phyloP scores from a whole-genome alignment of 768 basidiomycete genomes.

The Daedaleopsis sinensis region DNA sequence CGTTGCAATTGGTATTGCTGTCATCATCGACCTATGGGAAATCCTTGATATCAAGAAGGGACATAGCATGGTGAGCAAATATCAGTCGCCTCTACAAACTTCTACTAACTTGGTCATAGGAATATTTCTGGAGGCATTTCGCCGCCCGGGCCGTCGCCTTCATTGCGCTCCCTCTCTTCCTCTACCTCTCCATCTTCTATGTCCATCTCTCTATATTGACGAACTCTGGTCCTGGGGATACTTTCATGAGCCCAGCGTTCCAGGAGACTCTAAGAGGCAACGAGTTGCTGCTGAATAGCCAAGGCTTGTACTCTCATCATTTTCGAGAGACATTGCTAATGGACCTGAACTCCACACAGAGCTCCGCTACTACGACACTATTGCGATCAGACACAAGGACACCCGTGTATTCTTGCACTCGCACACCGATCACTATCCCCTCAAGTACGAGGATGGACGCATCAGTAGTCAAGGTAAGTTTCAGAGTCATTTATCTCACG shows the following conservation, averaged over 20 bases:
- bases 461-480: conserved; percentile 84
- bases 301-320: conserved; percentile 58
- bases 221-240: conserved; percentile 89
- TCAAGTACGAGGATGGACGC: conserved; percentile 94
- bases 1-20: conserved; percentile 84
- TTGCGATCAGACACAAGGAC: conserved; percentile 89
- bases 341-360: conserved; percentile 53
- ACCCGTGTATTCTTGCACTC: conserved; percentile 95
- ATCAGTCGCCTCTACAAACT: too few relatives aligned
- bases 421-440: conserved; percentile 86
- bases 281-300: conserved; percentile 87
- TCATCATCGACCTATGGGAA: conserved; percentile 93
- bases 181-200: conserved; percentile 97
- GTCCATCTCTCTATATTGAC: conserved; percentile 89
- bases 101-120: conserved; percentile 45
- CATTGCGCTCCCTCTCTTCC: conserved; percentile 83
- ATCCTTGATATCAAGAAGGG: conserved; percentile 85
- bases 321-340: background rate
- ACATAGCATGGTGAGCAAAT: conserved; percentile 64
- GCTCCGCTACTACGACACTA: conserved; percentile 88
- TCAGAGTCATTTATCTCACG: background rate
- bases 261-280: conserved; percentile 94
- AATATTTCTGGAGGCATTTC: conserved; percentile 90
- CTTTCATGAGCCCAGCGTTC: conserved; percentile 98
- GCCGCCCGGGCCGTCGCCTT: conserved; percentile 80